Conservation (phyloP, 2,329 filamentous ascomycete species). For the Calycina marina region DNA sequence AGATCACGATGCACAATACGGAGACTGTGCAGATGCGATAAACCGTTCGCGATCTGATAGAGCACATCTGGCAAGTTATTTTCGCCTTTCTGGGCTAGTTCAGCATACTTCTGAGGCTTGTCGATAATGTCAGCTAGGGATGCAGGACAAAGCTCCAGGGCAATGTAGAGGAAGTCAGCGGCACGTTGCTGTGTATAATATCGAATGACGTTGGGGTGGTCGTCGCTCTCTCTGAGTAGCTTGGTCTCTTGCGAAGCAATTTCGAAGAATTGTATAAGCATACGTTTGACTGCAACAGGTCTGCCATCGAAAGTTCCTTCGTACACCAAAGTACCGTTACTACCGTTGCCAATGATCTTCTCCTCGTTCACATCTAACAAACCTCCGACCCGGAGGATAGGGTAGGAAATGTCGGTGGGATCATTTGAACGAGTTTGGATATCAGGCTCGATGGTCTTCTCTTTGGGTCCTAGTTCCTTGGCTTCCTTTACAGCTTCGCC, state of each 20-base stretch:
- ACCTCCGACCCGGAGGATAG: constrained; percentile 45
- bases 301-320: constrained; percentile 88
- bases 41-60: constrained; percentile 77
- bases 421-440: constrained; percentile 42
- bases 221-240: constrained; percentile 80
- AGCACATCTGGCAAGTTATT: constrained; percentile 66
- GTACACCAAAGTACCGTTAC: constrained; percentile 94
- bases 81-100: constrained; percentile 58
- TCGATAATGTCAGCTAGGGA: constrained; percentile 86
- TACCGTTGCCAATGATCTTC: constrained; percentile 59
- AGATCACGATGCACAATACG: constrained; percentile 95
- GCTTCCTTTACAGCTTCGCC: constrained; percentile 46
- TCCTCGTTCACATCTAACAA: constrained; percentile 48
- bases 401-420: constrained; percentile 43
- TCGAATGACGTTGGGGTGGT: constrained; percentile 91
- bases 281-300: constrained; percentile 88
- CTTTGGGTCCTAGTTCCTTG: constrained; percentile 38
- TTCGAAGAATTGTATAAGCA: constrained; percentile 92
- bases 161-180: constrained; percentile 88
- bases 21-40: constrained; percentile 77
- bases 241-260: constrained; percentile 90
- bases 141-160: constrained; percentile 82
- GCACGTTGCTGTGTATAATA: constrained; percentile 89
- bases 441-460: constrained; percentile 43
- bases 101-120: constrained; percentile 49